These are phyloP conservation scores for Spathaspora gorwiae DNA, from an alignment of 805 yeast genomes.

Conservation along the genomic window DNA sequence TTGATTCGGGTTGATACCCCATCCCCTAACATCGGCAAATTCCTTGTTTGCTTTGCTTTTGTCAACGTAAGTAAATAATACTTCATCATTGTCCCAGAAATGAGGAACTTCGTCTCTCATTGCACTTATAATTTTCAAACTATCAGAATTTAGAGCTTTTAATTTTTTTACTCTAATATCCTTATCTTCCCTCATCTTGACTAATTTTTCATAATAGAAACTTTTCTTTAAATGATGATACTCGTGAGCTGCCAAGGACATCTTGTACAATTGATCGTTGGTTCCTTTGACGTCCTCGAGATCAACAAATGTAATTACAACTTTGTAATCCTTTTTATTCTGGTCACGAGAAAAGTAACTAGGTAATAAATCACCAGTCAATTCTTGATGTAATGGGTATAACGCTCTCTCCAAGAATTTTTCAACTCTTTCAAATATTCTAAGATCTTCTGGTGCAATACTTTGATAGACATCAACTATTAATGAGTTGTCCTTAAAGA, in stretches of 20 bases:
- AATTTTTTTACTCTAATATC: conserved; percentile 38
- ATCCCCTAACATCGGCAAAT: conserved; percentile 24
- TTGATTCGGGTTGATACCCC: conserved; percentile 33
- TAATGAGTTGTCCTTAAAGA: conserved; percentile 55
- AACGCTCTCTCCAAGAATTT: conserved; percentile 48
- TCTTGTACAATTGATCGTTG: conserved; percentile 30
- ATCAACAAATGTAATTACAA: conserved; percentile 47
- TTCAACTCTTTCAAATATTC: conserved; percentile 45
- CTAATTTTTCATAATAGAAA: conserved; percentile 32
- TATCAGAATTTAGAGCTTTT: conserved; percentile 35
- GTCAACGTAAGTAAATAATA: conserved; percentile 50
- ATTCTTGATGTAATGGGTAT: conserved; percentile 50
- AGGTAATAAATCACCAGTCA: conserved; percentile 36
- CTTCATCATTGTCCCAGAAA: conserved; percentile 39
- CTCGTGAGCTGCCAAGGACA: conserved; percentile 46
- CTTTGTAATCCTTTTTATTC: conserved; percentile 33
- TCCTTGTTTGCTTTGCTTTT: conserved; percentile 27
- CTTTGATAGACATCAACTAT: conserved; percentile 53
- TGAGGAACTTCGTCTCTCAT: conserved; percentile 49
- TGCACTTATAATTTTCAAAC: conserved; percentile 41
- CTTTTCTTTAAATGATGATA: conserved; percentile 43
- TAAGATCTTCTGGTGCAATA: conserved; percentile 59
- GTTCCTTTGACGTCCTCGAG: conserved; percentile 27
- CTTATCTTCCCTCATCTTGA: conserved; percentile 32
- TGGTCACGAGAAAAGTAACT: conserved; percentile 28